Conservation (phyloP, 2,329 filamentous ascomycete species). For the Trichophyton simii region DNA sequence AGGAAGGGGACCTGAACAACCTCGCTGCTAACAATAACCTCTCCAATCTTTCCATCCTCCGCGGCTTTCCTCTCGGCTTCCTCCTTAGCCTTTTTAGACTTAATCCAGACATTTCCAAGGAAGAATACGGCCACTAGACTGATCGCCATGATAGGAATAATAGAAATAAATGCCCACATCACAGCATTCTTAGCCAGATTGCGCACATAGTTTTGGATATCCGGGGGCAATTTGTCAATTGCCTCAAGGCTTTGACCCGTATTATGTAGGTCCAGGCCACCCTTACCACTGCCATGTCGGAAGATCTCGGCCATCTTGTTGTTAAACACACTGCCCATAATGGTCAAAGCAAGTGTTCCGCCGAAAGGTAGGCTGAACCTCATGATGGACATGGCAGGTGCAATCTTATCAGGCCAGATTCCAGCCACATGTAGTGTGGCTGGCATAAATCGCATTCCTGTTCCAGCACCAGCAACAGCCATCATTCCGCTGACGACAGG, state of each 20-base stretch:
- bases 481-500: slow-evolving; percentile 53
- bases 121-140: slow-evolving; percentile 34
- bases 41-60: slow-evolving; percentile 6
- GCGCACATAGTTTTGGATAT: slow-evolving; percentile 28
- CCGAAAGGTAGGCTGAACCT: slow-evolving; percentile 50
- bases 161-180: slow-evolving; percentile 52
- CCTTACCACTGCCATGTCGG: slow-evolving; percentile 17
- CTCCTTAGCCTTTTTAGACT: slow-evolving; percentile 17
- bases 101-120: slow-evolving; percentile 44
- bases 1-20: slow-evolving; percentile 23
- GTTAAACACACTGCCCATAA: slow-evolving; percentile 59
- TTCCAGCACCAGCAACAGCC: slow-evolving; percentile 50
- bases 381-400: slow-evolving; percentile 48
- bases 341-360: slow-evolving; percentile 51
- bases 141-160: slow-evolving; percentile 47
- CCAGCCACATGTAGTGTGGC: slow-evolving; percentile 50
- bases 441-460: slow-evolving; percentile 54
- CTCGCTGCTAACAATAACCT: slow-evolving; percentile 17
- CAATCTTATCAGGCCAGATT: slow-evolving; percentile 46
- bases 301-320: slow-evolving; percentile 36
- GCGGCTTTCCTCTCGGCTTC: slow-evolving; percentile 9
- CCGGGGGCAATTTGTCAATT: slow-evolving; percentile 25
- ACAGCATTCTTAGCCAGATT: slow-evolving; percentile 43
- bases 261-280: slow-evolving; percentile 24
- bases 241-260: slow-evolving; percentile 25